Base-by-base conservation (phyloP, 306 rosid genomes). In the Alnus glutinosa region DNA sequence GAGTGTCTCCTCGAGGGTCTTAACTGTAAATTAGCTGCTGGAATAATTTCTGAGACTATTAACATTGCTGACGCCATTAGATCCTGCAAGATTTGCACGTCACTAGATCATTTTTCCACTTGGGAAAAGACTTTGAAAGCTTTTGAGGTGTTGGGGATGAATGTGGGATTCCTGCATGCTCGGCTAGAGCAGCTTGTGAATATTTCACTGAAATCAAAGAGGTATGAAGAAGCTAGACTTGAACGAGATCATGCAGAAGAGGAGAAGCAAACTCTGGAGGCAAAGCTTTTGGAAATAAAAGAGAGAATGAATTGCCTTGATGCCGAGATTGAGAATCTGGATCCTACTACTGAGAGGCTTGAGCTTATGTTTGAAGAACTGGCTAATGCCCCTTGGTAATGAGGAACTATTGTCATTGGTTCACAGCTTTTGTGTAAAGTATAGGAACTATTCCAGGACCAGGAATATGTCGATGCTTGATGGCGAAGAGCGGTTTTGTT, bases 31-130 rank as follows among this genome's bases (percentile, higher is more conserved):
- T 80, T 92, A 11, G 82, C 77, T 6, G 82, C 86, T 19, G 92
- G 92, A 75, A 81, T 87, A 13, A 89, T 92, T 12, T 76, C 79
- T 18, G 91, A 92, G 83, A 88, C 89, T 2, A 70, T 82, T 47
- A 86, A 84, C 55, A 83, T 88, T 50, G 89, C 90, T 1, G 91
- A 89, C 69, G 97, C 84, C 85, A 89, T 92, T 71, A 82, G 80
- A 79, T 85, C 77, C 59, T 67, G 91, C 91, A 82, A 86, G 30
- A 63, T 82, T 19, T 74, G 75, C 67, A 88, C 81, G 59, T 66
- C 89, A 13, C 37, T 66, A 14, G 85, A 77, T 1, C 50, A 78
- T 32, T 78, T 88, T 36, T 52, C 34, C 4, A 72, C 74, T 4
- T 92, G 97, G 94, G 80, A 78, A 51, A 80, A 61, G 80, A 88